These are phyloP conservation scores for Macrolepiota dolichaula DNA, from an alignment of 768 basidiomycete species.

Conservation along the genomic window DNA sequence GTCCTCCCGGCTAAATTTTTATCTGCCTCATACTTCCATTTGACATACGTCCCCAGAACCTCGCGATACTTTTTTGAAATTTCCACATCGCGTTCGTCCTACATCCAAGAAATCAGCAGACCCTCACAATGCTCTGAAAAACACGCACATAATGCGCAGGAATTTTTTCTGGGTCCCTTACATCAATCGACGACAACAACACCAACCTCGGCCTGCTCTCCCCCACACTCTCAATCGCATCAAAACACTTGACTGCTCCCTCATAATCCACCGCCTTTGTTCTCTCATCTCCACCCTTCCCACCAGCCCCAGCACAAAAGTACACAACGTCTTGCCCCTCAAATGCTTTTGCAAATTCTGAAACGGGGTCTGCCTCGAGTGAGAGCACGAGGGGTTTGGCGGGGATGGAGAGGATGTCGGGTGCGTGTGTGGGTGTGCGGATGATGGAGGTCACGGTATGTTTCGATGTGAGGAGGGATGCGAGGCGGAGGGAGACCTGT, in stretches of 20 bases:
- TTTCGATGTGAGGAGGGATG: conserved; percentile 37
- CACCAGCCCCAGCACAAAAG: conserved; percentile 49
- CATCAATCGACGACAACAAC: conserved; percentile 55
- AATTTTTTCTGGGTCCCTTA: conserved; percentile 43
- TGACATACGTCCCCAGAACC: conserved; percentile 38
- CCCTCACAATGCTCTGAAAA: no score
- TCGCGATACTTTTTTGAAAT: conserved; percentile 35
- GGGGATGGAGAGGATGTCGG: conserved; percentile 31
- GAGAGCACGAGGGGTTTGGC: conserved; percentile 50
- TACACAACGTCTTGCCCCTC: conserved; percentile 36
- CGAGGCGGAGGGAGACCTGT: conserved; percentile 45
- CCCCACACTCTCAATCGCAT: conserved; percentile 53
- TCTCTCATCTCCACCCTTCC: conserved; percentile 49
- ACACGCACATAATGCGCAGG: conserved; percentile 54
- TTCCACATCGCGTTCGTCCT: conserved; percentile 44
- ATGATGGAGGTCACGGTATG: conserved; percentile 53
- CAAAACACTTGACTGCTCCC: conserved; percentile 65
- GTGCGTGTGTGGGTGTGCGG: conserved; percentile 39
- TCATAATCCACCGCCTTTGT: conserved; percentile 56
- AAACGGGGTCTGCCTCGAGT: conserved; percentile 45
- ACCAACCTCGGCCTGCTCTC: conserved; percentile 47
- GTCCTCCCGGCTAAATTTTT: conserved; percentile 43
- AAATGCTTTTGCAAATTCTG: conserved; percentile 44
- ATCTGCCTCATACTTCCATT: conserved; percentile 47
- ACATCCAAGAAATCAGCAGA: no score